These are phyloP conservation scores for Pelargonium cotyledonis DNA, from an alignment of 441 rosid species.

Conservation along the genomic window DNA sequence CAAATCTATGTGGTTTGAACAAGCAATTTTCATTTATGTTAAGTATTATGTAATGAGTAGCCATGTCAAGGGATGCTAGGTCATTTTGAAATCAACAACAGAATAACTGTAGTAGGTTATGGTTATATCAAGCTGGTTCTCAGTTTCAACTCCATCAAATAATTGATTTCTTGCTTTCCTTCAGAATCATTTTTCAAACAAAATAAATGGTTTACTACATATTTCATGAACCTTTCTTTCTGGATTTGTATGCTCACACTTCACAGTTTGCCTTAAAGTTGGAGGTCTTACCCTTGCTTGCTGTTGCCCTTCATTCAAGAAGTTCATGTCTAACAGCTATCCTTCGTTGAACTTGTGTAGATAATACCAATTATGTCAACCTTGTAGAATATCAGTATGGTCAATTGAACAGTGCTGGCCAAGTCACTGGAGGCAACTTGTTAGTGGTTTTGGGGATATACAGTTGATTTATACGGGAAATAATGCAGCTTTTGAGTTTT, in stretches of 20 bases:
- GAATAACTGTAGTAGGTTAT: constrained; percentile 9
- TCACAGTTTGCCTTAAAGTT: constrained; percentile 3
- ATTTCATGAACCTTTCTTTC: background rate
- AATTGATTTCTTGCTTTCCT: background rate
- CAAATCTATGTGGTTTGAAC: background rate
- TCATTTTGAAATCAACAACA: background rate
- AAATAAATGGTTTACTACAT: background rate
- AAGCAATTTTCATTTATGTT: background rate
- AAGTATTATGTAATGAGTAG: constrained; percentile 1
- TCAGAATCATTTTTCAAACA: background rate
- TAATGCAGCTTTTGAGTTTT: background rate
- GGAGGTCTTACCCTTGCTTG: background rate
- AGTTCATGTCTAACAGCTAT: background rate
- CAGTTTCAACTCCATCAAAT: background rate
- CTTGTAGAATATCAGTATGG: background rate
- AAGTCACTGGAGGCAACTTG: background rate
- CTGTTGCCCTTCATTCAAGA: background rate
- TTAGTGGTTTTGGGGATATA: background rate
- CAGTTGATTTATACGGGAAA: background rate
- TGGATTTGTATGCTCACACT: background rate
- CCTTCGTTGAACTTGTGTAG: background rate
- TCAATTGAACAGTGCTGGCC: constrained; percentile 1
- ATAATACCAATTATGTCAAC: background rate
- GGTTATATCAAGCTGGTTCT: background rate
- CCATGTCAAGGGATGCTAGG: too few species aligned